Evolutionary conservation across 192 early-diverging fungal species (phyloP), one percentile per base, ranked within the genome.

Genomic region (Backusella sp.): DNA sequence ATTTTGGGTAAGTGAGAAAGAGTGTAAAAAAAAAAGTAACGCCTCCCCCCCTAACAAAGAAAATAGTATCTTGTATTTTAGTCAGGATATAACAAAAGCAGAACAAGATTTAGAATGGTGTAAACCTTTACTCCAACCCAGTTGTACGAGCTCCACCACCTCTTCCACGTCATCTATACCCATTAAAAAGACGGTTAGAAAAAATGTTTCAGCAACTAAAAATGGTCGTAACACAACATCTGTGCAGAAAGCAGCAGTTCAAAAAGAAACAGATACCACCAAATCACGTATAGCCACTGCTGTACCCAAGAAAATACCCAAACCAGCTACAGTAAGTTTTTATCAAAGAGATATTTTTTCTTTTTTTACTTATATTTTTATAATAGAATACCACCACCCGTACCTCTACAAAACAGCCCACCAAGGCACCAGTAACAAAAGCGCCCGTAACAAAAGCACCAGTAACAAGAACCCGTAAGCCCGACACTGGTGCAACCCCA

Each of bases 61-160:
- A 59, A 26, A 59, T 59, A 35, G 66, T 21, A 30, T 71, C n/a
- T 46, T 71, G 26, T 42, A 71, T 42, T 39, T 4, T 28, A 71
- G 69, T 39, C 37, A 44, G 69, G 36, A 69, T 37, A 39, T 42
- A 15, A 42, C 19, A 17, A 46, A 71, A 28, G 69, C 69, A 12
- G 36, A 71, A 23, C 39, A 26, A 19, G 69, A 71, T 44, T 44
- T 30, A 46, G 42, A 71, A 28, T 71, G 69, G 69, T 71, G n/a
- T 23, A 39, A 37, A 69, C n/a, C 67, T 23, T 23, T 37, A 21
- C 34, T 36, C 21, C 12, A 59, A 23, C 56, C 56, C 9, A 59
- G 56, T 59, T 0, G 56, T 12, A 59, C 56, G 56, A 59, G 56
- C 19, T 59, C 56, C 21, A 59, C 56, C 23, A 59, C 56, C 23